Base-by-base conservation (phyloP, 345 rosid genomes). In the thale cress (Arabidopsis thaliana) region DNA sequence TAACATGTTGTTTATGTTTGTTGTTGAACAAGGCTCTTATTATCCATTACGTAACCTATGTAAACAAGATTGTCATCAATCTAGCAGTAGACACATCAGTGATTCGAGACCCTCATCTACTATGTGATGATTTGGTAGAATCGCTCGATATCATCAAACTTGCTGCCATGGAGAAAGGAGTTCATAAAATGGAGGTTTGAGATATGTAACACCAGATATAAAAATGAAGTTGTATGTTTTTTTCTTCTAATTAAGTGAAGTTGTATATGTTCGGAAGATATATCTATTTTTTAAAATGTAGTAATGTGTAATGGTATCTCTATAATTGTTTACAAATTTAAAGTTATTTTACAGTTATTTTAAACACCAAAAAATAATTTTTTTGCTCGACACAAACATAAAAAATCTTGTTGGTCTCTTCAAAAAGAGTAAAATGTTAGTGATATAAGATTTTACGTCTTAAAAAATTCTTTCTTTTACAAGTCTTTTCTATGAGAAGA, bases 11-110 rank as follows among this genome's bases (percentile, higher is more conserved):
- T 49, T 28, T 69, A 28, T 55, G 58, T 51, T 50, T 82, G 82
- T 88, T 90, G 87, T 24, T 28, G 84, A 72, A 87, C 84, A 80
- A 89, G 95, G 93, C 95, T 30, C 16, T 89, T 78, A 86, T 88
- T 12, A 32, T 86, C 4, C 93, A 91, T 72, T 89, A 59, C 65
- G 95, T 86, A 40, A 91, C 90, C 59, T 85, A 91, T 67, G 75
- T 64, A 20, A 73, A 87, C 40, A 89, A 82, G 79, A 81, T 89
- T 86, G 80, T 72, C 2, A 69, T 91, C 36, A 82, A 77, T 74
- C 7, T 89, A 10, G 82, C 89, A 1, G 90, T 82, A 33, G 95
- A 91, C 53, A 87, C 87, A 22, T 75, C 78, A 5, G 85, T 81
- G 24, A 84, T 91, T 74, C 82, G 87, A 4, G 80, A 91, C 73